Conservation (phyloP, 345 rosid genomes). For the Kernera saxatilis region DNA sequence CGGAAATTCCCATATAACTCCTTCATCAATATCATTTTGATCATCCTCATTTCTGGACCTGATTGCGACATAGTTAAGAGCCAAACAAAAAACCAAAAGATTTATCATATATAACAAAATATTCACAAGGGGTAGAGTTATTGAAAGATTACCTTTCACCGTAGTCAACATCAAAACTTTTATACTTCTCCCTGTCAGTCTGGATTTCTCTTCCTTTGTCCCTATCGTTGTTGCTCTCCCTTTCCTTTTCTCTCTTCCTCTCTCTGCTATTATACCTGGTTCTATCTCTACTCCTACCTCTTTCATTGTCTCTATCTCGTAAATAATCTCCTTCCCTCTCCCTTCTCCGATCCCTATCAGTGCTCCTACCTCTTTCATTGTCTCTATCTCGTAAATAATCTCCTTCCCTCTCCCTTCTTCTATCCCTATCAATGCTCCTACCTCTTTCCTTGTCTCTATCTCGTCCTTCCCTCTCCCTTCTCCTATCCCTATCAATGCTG, state of each 20-base stretch:
- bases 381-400: too few relatives aligned
- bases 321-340: slow-evolving; percentile 36
- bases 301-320: slow-evolving; percentile 31
- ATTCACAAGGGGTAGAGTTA: not conserved
- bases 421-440: not conserved
- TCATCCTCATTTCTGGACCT: slow-evolving; percentile 52
- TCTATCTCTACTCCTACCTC: slow-evolving; percentile 44
- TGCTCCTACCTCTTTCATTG: slow-evolving; percentile 37
- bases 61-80: slow-evolving; percentile 4
- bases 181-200: slow-evolving; percentile 33
- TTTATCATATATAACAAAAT: not conserved
- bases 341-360: slow-evolving; percentile 39
- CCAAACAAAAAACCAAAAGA: not conserved
- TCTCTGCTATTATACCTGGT: slow-evolving; percentile 33
- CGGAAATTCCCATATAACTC: slow-evolving; percentile 48
- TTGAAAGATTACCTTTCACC: slow-evolving; percentile 39
- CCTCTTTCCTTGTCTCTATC: too few relatives aligned
- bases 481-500: slow-evolving; percentile 42
- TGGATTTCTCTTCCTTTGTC: slow-evolving; percentile 42
- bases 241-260: slow-evolving; percentile 37
- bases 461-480: slow-evolving; percentile 36
- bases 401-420: slow-evolving; percentile 31
- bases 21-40: slow-evolving; percentile 61
- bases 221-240: slow-evolving; percentile 43
- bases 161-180: slow-evolving; percentile 26